Evolutionary conservation across 495 filamentous ascomycete genomes (phyloP).

Genomic region (Bryoglossum gracile): DNA sequence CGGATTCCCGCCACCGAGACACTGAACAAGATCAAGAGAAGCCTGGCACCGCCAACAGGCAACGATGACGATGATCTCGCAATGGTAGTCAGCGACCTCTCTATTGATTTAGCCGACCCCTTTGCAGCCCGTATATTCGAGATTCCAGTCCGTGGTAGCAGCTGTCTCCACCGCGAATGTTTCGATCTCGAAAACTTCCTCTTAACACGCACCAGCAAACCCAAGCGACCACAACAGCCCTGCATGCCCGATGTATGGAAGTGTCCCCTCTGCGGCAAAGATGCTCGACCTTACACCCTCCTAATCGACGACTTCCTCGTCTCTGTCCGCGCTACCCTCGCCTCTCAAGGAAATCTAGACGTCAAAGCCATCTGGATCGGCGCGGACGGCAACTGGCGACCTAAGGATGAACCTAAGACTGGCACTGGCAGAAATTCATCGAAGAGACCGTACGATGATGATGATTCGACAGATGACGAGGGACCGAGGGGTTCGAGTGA

Average conservation of each 20-base stretch:
- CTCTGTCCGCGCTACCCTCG: slow-evolving; percentile 46
- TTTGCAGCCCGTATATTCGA: slow-evolving; percentile 63
- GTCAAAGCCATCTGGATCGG: slow-evolving; percentile 51
- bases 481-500: slow-evolving; percentile 2
- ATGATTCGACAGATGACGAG: slow-evolving; percentile 17
- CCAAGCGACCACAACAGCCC: slow-evolving; percentile 38
- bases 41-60: slow-evolving; percentile 28
- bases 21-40: slow-evolving; percentile 41
- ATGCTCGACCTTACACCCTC: slow-evolving; percentile 65
- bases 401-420: slow-evolving; percentile 23
- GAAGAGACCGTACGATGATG: slow-evolving; percentile 10
- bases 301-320: slow-evolving; percentile 63
- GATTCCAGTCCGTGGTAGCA: slow-evolving; percentile 56
- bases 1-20: slow-evolving; percentile 31
- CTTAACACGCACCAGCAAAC: slow-evolving; percentile 45
- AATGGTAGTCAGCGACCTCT: slow-evolving; percentile 54
- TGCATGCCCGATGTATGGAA: slow-evolving; percentile 67
- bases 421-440: no score
- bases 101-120: slow-evolving; percentile 69
- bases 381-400: slow-evolving; percentile 51
- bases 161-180: slow-evolving; percentile 65
- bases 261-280: slow-evolving; percentile 70
- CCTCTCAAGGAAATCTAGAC: slow-evolving; percentile 32
- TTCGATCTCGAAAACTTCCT: slow-evolving; percentile 85
- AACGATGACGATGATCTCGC: slow-evolving; percentile 60